Evolutionary conservation across 2,329 filamentous ascomycete species (phyloP), one percentile per base, ranked within the genome.

Genomic region (Neonectria faginata): DNA sequence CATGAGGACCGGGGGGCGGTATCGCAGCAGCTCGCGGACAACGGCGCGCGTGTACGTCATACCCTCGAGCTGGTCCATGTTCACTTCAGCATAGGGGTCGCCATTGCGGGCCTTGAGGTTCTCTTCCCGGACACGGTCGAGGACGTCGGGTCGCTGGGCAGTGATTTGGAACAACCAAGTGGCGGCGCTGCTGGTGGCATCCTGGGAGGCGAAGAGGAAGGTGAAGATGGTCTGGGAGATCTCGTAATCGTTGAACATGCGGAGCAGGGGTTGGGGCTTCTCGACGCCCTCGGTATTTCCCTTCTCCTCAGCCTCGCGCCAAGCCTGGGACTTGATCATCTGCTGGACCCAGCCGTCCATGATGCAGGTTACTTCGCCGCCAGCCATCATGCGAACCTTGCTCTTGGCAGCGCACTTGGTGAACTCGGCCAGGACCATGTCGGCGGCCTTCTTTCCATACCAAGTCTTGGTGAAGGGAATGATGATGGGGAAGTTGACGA

Each of bases 401-500:
- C 92, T 92, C 86, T 97, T 97, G 67, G 93, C 92, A 51, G 95
- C 92, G 76, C 95, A 97, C 81, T 93, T 94, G 77, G 91, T 83
- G 76, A 98, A 98, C 78, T 97, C 94, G 53, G 86, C 87, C 70
- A 98, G 85, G 36, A 97, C 93, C 90, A 97, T 93, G 75, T 97
- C 93, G 63, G 95, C 90, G 31, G 94, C 93, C 83, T 94, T 97
- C 87, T 97, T 97, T 74, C 95, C 96, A 76, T 97, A 97, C 94
- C 94, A 98, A 5, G 94, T 94, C 84, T 94, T 95, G 77, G 94
- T 97, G 85, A 88, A 98, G 42, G 95, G 95, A 44, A 98, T 81
- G 77, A 98, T 97, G 81, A 98, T 92, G 64, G 96, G 95, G 84
- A 98, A 97, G 85, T 98, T 98, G 85, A 99, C 96, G 51, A 98